Base-by-base conservation (phyloP, 495 filamentous ascomycete genomes). In the Annulohypoxylon stygium region DNA sequence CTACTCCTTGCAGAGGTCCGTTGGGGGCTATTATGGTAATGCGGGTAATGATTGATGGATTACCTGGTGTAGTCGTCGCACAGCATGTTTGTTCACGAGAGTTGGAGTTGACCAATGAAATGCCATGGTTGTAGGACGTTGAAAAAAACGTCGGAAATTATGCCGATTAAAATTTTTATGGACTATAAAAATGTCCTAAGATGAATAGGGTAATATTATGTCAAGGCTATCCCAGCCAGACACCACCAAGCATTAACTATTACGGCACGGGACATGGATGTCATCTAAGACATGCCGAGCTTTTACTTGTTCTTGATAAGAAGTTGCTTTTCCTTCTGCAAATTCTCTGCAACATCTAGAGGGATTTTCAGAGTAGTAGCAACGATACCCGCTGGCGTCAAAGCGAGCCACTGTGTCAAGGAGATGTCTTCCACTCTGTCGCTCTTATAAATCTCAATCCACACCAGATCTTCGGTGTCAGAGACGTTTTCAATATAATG, bases 401-500 rank as follows among this genome's bases (percentile, higher is more conserved):
- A 78, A 0, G 89, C 89, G 30, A 91, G 83, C 89, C 89, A 91
- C 75, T 91, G 88, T 0, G 86, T 88, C 16, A 91, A 77, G 0
- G 85, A 83, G 65, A 90, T 88, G 72, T 91, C 89, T 3, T 84
- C 87, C 2, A 91, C 89, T 9, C 86, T 83, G 66, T 90, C 88
- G 43, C 84, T 87, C 77, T 90, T 90, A 79, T 90, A 90, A 33
- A 91, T 84, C 78, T 91, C 89, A 25, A 91, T 85, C 87, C 89
- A 90, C 12, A 89, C 82, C 0, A 92, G 81, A 39, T 88, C 86
- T 64, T 89, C 86, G 0, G 84, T 88, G 12, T 87, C 81, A 0
- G 86, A 89, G 0, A 85, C 89, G 76, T 91, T 92, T 70, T 91
- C 89, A 61, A 92, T 88, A 68, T 91, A 91, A 71, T 92, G 90